Base-by-base conservation (phyloP, 352 stramenopile species). In the Phytophthora sojae region DNA sequence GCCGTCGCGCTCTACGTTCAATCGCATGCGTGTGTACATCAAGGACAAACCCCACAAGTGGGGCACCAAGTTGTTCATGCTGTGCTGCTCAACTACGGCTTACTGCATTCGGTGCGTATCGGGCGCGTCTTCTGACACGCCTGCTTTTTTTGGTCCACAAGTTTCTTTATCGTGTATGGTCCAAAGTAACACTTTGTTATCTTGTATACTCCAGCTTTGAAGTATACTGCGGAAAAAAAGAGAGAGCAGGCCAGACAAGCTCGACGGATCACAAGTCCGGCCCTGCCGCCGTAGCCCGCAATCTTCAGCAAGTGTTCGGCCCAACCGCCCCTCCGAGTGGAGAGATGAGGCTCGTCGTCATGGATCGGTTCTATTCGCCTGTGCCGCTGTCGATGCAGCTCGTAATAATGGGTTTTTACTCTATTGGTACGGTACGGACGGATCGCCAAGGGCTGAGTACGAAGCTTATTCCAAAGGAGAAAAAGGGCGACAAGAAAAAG, bases 341-440 rank as follows among this genome's bases (percentile, higher is more conserved):
- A 0, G 35, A 49, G 1, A 56, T 69, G 32, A 17, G 56, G 4
- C 67, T 74, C 3, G 56, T 69, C 9, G 55, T 69, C 3, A 69
- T 26, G 1, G 53, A 71, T 45, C 14, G 61, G 2, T 67, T 61
- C 37, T 76, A 71, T 32, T 52, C 57, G 12, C 59, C 55, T 0
- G 15, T 67, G 7, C 37, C 49, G 3, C 21, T 75, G 8, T 51
- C 50, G 3, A 50, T 75, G 29, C 61, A 75, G 57, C 35, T 75
- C 1, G 12, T 75, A 25, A 58, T 30, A 1, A 54, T 70, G 32
- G 19, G 57, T 1, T 67, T 67, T 12, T 75, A 75, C 29, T 53
- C 26, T 2, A 60, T 75, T 26, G 68, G 61, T 1, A 71, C 56
- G 0, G 45, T 75, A 2, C 17, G 35, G 2, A 71, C 61, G 0